Percentiles rank a stretch among this genome's conserved stretches.
These are phyloP conservation scores for Zelonia costaricensis DNA, from an alignment of 208 protist genomes.

Conservation along the genomic window DNA sequence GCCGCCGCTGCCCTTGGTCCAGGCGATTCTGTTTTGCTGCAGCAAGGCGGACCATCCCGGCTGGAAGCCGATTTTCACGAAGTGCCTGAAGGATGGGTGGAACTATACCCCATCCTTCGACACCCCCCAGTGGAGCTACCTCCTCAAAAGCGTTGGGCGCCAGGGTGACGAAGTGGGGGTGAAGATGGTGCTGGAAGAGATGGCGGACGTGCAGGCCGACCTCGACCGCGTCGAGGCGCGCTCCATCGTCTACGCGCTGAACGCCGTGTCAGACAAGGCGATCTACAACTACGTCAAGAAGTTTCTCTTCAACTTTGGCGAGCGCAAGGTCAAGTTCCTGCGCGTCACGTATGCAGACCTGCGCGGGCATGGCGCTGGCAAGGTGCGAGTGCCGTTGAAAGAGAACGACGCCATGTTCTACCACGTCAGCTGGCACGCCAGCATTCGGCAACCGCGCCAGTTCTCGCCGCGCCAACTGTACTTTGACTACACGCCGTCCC, in stretches of 20 bases:
- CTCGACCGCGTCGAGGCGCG: slow-evolving; percentile 80
- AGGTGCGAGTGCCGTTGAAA: slow-evolving; percentile 71
- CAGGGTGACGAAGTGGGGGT: slow-evolving; percentile 82
- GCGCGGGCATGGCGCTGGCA: slow-evolving; percentile 80
- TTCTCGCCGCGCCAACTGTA: slow-evolving; percentile 90
- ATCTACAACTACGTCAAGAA: slow-evolving; percentile 89
- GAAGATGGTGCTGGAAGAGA: slow-evolving; percentile 77
- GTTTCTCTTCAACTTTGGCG: slow-evolving; percentile 87
- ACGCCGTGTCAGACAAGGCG: slow-evolving; percentile 66
- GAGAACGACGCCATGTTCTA: slow-evolving; percentile 92
- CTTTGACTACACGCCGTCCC: slow-evolving; percentile 89
- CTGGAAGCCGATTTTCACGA: slow-evolving; percentile 77
- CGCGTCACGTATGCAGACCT: slow-evolving; percentile 81
- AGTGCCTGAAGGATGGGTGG: slow-evolving; percentile 80
- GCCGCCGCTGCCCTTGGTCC: slow-evolving; percentile 72
- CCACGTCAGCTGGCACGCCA: slow-evolving; percentile 88
- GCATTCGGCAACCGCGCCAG: slow-evolving; percentile 74
- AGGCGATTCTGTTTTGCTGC: slow-evolving; percentile 82
- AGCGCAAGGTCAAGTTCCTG: slow-evolving; percentile 88
- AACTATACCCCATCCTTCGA: slow-evolving; percentile 86
- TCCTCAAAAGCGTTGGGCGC: slow-evolving; percentile 79
- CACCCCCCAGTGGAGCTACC: slow-evolving; percentile 81
- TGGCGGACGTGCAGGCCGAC: slow-evolving; percentile 87
- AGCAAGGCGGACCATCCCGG: slow-evolving; percentile 63
- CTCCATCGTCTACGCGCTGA: slow-evolving; percentile 80